Evolutionary conservation across 148 eudicot genomes (phyloP), one percentile per base, ranked within the genome.

Genomic region (Polygonum aviculare): DNA sequence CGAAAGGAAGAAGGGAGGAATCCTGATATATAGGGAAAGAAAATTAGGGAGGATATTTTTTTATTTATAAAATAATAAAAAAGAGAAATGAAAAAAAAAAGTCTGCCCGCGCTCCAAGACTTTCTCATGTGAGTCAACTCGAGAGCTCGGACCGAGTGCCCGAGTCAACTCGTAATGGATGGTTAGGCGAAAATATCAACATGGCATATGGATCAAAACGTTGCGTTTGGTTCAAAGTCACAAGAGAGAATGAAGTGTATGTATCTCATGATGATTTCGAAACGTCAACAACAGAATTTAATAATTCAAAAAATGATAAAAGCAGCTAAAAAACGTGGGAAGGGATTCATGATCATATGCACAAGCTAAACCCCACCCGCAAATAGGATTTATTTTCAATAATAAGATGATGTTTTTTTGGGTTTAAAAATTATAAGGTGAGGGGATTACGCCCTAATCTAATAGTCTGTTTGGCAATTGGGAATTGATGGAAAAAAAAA

Each of bases 131-230:
- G 21, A 57, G 2, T 57, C 63, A 21, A 21, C 31, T 21, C 31
- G 8, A n/a, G 11, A 21, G 31, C 22, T 19, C 3, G 19, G 26
- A 57, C 63, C 63, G 63, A 21, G 21, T 21, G 33, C 2, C 35
- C 63, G 63, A 57, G 63, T 57, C 31, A 57, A 57, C 63, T 57
- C 63, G 63, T n/a, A n/a, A n/a, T n/a, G n/a, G n/a, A n/a, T 7
- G 41, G 41, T 2, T 39, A 39, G 41, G 41, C 3, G 7, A 39
- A 26, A 26, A 26, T 26, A 26, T 26, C 41, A 39, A 39, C 7
- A 39, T 39, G 41, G 41, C 41, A 39, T 39, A 39, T 7, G 31
- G 31, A 44, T 44, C 47, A 44, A 44, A 44, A 44, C 47, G 47
- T 44, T 44, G 47, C 47, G 47, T 7, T 44, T 18, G 15, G 15